These are phyloP conservation scores for Sporothrix globosa DNA, from an alignment of 2,329 filamentous ascomycete species.

Conservation along the genomic window DNA sequence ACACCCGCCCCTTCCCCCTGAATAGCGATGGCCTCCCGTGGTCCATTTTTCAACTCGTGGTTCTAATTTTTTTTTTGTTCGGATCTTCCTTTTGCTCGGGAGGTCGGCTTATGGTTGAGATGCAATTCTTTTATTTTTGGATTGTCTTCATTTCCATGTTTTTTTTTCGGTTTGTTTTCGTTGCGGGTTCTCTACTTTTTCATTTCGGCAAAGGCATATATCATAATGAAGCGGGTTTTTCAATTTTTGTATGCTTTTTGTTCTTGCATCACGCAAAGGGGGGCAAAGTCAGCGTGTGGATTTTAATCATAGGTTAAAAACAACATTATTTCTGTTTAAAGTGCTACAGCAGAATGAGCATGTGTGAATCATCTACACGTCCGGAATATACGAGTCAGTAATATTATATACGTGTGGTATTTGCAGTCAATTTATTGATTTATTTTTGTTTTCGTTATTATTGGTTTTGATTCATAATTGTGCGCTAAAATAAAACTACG, in stretches of 20 bases:
- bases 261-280: slow-evolving; percentile 5
- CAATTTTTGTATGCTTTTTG: neutral
- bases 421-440: too few relatives aligned
- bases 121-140: neutral
- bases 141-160: neutral
- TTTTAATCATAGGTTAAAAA: neutral
- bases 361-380: too few relatives aligned
- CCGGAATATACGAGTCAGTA: too few relatives aligned
- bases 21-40: slow-evolving; percentile 11
- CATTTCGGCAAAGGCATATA: slow-evolving; percentile 20
- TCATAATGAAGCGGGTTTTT: slow-evolving; percentile 22
- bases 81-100: neutral
- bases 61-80: neutral
- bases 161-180: neutral
- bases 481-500: too few relatives aligned
- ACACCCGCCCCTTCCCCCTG: neutral
- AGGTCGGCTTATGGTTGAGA: neutral
- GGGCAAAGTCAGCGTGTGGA: neutral
- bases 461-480: too few relatives aligned
- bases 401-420: too few relatives aligned
- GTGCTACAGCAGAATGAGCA: too few relatives aligned
- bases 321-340: neutral
- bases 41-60: neutral
- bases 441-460: too few relatives aligned
- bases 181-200: slow-evolving; percentile 12